phyloP scores from a whole-genome alignment of 768 basidiomycete genomes.

The Suillus spraguei region DNA sequence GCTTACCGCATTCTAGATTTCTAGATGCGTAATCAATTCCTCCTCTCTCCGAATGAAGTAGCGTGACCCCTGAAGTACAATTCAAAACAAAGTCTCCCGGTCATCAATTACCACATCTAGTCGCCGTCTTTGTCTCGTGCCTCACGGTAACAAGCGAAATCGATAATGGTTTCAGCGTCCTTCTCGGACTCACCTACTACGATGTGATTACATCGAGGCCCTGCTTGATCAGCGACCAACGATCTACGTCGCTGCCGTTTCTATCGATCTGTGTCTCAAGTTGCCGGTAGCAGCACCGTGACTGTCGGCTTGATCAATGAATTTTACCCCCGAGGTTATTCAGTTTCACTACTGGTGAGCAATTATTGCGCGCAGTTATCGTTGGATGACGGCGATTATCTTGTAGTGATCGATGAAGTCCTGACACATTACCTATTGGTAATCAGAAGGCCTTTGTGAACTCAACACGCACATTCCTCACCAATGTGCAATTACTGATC shows the following conservation, averaged over 20 bases:
- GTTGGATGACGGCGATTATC: slow-evolving; percentile 3
- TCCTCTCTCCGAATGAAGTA: not conserved
- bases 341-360: not conserved
- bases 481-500: not conserved
- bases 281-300: not conserved
- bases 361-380: not conserved
- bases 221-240: not conserved
- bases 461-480: slow-evolving; percentile 7
- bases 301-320: not conserved
- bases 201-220: slow-evolving; percentile 10
- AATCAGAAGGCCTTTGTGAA: slow-evolving; percentile 1
- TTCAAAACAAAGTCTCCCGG: not conserved
- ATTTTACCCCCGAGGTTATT: not conserved
- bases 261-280: not conserved
- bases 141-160: slow-evolving; percentile 1
- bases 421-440: not conserved
- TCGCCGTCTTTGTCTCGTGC: slow-evolving; percentile 2
- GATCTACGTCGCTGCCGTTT: not conserved
- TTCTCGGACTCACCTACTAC: not conserved
- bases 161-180: not conserved
- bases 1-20: not conserved
- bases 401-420: not conserved
- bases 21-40: not conserved
- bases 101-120: slow-evolving; percentile 8
- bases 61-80: not conserved